Evolutionary conservation across 805 yeast species (phyloP), one percentile per base, ranked within the genome.

Genomic region (Spencermartinsiella europaea): DNA sequence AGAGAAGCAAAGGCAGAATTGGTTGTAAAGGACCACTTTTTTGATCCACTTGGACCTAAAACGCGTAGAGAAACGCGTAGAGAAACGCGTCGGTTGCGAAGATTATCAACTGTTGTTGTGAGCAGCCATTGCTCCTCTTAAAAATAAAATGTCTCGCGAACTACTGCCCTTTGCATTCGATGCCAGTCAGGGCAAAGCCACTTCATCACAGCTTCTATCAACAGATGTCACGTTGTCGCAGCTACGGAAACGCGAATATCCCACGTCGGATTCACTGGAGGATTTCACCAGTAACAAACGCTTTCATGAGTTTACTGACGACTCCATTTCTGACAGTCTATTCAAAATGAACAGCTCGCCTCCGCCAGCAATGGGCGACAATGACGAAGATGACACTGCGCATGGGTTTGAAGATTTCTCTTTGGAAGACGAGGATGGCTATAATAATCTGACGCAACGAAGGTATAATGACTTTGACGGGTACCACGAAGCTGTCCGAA

Each of bases 281-380:
- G 53, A 45, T 22, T 45, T 41, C 21, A 36, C 34, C 28, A 31
- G 38, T 19, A 41, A 42, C 37, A 47, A 47, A 36, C 45, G 51
- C 21, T 44, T 44, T 37, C 53, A 50, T 20, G 51, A 50, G 21
- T 50, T 50, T 36, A 47, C 53, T 8, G 51, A 47, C 25, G 49
- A 43, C 21, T 44, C 39, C 21, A 40, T 21, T 8, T 39, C 50
- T 5, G 42, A 38, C 19, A 41, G 48, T 14, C 37, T 44, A 1
- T 50, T 50, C 51, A 19, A 35, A 20, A 14, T 49, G 37, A 25
- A 41, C 14, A 49, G 52, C 21, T 51, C 55, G n/a, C 55, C 55
- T 16, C 50, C 52, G 5, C 38, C 34, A 5, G 43, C 42, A 2
- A 31, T 42, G 5, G 21, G 27, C n/a, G 45, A 44, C 16, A 36